These are phyloP conservation scores for Heterobasidion occidentale DNA, from an alignment of 1,284 basidiomycete species.

Conservation along the genomic window DNA sequence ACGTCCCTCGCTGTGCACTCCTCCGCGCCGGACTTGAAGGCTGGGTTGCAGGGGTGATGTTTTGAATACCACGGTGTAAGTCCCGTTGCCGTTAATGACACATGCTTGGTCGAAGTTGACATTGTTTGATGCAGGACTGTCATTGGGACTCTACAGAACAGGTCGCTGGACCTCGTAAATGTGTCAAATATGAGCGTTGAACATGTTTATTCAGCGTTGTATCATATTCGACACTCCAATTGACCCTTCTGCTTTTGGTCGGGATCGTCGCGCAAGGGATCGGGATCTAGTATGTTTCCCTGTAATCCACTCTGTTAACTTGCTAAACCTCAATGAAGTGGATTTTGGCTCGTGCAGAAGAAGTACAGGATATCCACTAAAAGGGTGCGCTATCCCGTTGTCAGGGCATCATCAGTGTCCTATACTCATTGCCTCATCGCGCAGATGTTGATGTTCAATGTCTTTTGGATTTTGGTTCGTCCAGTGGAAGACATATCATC, in stretches of 20 bases:
- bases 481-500: neutral
- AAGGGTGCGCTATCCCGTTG: conserved; percentile 30
- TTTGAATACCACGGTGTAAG: conserved; percentile 68
- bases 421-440: neutral
- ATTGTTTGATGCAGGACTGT: conserved; percentile 46
- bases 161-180: conserved; percentile 28
- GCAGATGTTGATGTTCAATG: conserved; percentile 68
- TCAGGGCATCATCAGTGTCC: conserved; percentile 1
- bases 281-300: conserved; percentile 58
- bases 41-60: conserved; percentile 50
- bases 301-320: neutral
- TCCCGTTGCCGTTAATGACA: neutral
- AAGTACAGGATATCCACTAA: conserved; percentile 66
- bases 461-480: conserved; percentile 62
- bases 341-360: conserved; percentile 77
- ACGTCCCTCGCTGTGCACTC: conserved; percentile 13
- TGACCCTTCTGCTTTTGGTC: conserved; percentile 68
- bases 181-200: conserved; percentile 4
- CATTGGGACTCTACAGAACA: conserved; percentile 73
- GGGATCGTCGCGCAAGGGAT: conserved; percentile 69
- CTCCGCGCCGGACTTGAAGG: neutral
- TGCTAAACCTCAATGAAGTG: conserved; percentile 24
- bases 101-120: neutral
- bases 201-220: conserved; percentile 33
- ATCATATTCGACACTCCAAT: conserved; percentile 57